These are phyloP conservation scores for Misopates orontium DNA, from an alignment of 257 asterid genomes.

Conservation along the genomic window DNA sequence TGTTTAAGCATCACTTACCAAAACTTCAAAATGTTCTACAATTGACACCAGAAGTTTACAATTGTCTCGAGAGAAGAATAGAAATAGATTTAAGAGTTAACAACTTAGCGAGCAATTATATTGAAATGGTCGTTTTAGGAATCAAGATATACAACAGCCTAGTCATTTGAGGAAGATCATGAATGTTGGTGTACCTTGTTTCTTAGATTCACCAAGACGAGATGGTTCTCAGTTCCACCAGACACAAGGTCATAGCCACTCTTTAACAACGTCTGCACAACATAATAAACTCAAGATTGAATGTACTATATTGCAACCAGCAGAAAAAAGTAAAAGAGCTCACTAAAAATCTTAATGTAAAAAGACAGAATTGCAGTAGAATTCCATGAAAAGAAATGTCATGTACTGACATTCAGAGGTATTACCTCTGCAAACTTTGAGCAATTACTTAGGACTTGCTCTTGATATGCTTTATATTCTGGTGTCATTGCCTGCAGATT, in stretches of 20 bases:
- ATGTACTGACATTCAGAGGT: constrained; percentile 5
- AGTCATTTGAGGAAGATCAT: neutral
- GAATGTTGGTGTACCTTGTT: constrained; percentile 52
- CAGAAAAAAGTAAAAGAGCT: constrained; percentile 5
- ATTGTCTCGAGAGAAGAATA: neutral
- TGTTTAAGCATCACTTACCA: neutral
- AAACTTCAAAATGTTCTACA: constrained; percentile 13
- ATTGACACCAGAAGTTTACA: constrained; percentile 6
- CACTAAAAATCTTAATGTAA: constrained; percentile 4
- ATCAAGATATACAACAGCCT: constrained; percentile 9
- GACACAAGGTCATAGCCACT: constrained; percentile 83
- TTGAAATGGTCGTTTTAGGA: neutral
- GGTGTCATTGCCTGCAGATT: constrained; percentile 79
- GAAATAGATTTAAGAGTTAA: neutral
- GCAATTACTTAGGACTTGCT: constrained; percentile 86
- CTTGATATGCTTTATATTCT: constrained; percentile 88
- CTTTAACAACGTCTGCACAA: constrained; percentile 65
- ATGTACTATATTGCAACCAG: constrained; percentile 1
- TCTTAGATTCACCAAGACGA: constrained; percentile 81
- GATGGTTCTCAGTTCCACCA: constrained; percentile 98
- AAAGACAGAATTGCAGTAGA: constrained; percentile 1
- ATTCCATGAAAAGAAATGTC: constrained; percentile 8
- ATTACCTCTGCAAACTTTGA: constrained; percentile 89
- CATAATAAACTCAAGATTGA: constrained; percentile 10
- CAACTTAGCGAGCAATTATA: neutral